Base-by-base conservation (phyloP, 768 basidiomycete genomes). In the Leccinum subgranulosum region DNA sequence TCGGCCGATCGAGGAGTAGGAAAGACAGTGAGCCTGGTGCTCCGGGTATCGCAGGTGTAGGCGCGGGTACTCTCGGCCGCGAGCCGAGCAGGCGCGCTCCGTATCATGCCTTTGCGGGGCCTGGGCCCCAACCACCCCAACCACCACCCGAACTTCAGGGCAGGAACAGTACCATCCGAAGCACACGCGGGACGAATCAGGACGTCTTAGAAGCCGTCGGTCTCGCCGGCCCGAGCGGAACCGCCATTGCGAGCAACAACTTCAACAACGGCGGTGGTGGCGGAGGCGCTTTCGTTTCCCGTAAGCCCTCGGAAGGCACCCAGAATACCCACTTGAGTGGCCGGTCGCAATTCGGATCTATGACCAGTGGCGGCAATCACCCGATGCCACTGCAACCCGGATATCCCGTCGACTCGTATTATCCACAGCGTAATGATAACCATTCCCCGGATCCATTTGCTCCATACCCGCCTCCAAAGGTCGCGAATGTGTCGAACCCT, bases 81-180 rank as follows among this genome's bases (percentile, higher is more conserved):
- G 71, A 64, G 54, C 69, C 66, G 21, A 68, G 64, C 60, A 69
- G 59, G 27, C 68, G 55, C 27, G 62, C 67, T 9, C 77, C 76
- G 31, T 79, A 77, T 60, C 70, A 70, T 33, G 76, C 77, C 3
- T 77, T 76, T 58, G 74, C 75, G 2, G 70, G 69, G 10, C 75
- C 76, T 31, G 59, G 41, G 6, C 60, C 65, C 4, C 64, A 64
- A 25, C 60, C 66, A 0, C 65, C 60, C 21, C 64, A 62, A 15
- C 58, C 59, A 25, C 60, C 65, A 0, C 65, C 61, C 25, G 65
- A 63, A n/a, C 58, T 60, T 0, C 61, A 54, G 11, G 58, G 60
- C 39, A 39, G 51, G 41, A 48, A 52, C 48, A 62, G 59, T 7
- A 64, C 56, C 29, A 53, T 55, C 41, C 64, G 66, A 29, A 66